These are phyloP conservation scores for Stromatinia cepivora DNA, from an alignment of 2,329 filamentous ascomycete species.

Conservation along the genomic window DNA sequence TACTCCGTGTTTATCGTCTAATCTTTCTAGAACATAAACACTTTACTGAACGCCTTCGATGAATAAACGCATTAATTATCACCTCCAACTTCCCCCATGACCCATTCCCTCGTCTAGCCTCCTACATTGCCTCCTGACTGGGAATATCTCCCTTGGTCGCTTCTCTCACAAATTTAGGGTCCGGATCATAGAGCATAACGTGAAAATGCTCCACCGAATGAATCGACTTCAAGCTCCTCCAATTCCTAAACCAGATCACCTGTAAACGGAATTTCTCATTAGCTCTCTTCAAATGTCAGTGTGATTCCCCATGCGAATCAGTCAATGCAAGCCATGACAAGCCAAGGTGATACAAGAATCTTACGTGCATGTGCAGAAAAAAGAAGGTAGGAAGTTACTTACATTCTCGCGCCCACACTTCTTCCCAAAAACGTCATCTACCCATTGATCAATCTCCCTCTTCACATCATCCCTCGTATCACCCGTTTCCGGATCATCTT, in stretches of 20 bases:
- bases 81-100: neutral
- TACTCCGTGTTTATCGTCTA: neutral
- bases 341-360: neutral
- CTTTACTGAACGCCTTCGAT: neutral
- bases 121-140: constrained; percentile 44
- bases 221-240: constrained; percentile 80
- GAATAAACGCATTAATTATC: neutral
- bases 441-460: constrained; percentile 67
- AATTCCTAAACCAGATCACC: constrained; percentile 88
- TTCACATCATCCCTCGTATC: constrained; percentile 66
- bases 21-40: neutral
- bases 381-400: constrained; percentile 38
- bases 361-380: neutral
- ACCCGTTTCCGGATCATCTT: constrained; percentile 58
- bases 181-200: constrained; percentile 81
- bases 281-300: neutral
- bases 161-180: constrained; percentile 64
- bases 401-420: constrained; percentile 55
- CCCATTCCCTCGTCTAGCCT: neutral
- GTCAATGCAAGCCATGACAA: neutral
- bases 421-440: constrained; percentile 63
- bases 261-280: constrained; percentile 30
- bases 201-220: constrained; percentile 92
- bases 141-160: constrained; percentile 76
- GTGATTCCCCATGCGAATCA: neutral